A percentile compares a stretch with the other conserved stretches of the same genome.
Conservation (phyloP, 257 asterid genomes). For the Rauvolfia tetraphylla region DNA sequence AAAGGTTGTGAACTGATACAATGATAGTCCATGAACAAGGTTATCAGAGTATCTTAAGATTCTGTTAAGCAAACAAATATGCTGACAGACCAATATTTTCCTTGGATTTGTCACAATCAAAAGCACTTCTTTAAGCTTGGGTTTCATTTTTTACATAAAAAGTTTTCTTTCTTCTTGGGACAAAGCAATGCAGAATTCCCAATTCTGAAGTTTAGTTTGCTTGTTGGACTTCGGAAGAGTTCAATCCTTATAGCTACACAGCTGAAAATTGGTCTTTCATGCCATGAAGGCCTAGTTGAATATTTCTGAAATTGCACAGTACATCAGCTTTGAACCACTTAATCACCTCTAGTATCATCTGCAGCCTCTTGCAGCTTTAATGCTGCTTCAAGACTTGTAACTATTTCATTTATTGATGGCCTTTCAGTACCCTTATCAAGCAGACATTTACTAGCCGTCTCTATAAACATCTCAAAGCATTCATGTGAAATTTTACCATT, state of each 20-base stretch:
- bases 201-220: not conserved
- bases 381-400: slow-evolving; percentile 52
- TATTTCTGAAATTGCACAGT: not conserved
- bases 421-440: slow-evolving; percentile 42
- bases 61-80: not conserved
- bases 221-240: not conserved
- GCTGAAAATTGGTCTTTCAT: not conserved
- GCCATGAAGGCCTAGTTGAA: not conserved
- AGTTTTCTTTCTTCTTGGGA: not conserved
- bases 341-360: slow-evolving; percentile 23
- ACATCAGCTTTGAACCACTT: not conserved
- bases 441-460: slow-evolving; percentile 55
- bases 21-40: not conserved
- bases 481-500: slow-evolving; percentile 42
- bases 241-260: not conserved
- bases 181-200: not conserved
- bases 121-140: not conserved
- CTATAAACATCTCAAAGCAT: slow-evolving; percentile 44
- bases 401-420: slow-evolving; percentile 51
- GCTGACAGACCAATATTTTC: not conserved
- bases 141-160: not conserved
- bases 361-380: slow-evolving; percentile 49
- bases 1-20: too few species aligned
- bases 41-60: not conserved
- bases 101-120: not conserved